These are phyloP conservation scores for Ramularia endophylla DNA, from an alignment of 2,329 filamentous ascomycete species.

Conservation along the genomic window DNA sequence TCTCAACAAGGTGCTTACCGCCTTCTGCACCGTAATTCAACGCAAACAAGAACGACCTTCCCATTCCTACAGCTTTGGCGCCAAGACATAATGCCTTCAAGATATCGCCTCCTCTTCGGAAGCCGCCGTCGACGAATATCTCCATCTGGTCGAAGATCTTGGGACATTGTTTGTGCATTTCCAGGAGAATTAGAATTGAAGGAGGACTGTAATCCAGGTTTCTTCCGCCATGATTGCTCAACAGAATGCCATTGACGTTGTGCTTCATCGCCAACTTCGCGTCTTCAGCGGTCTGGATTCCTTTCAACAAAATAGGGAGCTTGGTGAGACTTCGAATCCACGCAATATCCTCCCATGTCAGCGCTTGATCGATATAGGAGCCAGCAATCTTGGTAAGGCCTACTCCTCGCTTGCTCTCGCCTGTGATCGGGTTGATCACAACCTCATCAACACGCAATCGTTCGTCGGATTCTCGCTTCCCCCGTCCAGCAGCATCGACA, in stretches of 20 bases:
- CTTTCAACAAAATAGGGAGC: constrained; percentile 13
- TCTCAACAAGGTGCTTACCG: constrained; percentile 33
- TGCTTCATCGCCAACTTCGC: constrained; percentile 32
- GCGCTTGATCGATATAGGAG: constrained; percentile 49
- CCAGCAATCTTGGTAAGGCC: constrained; percentile 50
- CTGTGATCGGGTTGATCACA: constrained; percentile 29
- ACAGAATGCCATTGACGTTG: constrained; percentile 34
- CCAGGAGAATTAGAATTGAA: constrained; percentile 68
- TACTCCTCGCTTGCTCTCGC: constrained; percentile 44
- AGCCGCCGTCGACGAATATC: constrained; percentile 37
- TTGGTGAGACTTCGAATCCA: constrained; percentile 26
- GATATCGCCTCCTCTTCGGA: constrained; percentile 32
- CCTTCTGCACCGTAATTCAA: constrained; percentile 54
- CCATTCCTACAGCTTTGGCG: constrained; percentile 37
- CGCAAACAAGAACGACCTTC: constrained; percentile 48
- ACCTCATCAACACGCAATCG: constrained; percentile 22
- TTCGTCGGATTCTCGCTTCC: constrained; percentile 49
- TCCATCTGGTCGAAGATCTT: constrained; percentile 36
- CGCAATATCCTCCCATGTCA: constrained; percentile 43
- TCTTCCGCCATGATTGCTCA: constrained; percentile 39
- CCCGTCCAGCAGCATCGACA: constrained; percentile 52
- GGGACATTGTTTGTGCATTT: constrained; percentile 56
- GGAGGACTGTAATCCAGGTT: constrained; percentile 50
- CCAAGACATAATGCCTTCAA: constrained; percentile 34
- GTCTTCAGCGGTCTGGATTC: constrained; percentile 18